Conservation (phyloP, 306 rosid species). For the Glycine latifolia region DNA sequence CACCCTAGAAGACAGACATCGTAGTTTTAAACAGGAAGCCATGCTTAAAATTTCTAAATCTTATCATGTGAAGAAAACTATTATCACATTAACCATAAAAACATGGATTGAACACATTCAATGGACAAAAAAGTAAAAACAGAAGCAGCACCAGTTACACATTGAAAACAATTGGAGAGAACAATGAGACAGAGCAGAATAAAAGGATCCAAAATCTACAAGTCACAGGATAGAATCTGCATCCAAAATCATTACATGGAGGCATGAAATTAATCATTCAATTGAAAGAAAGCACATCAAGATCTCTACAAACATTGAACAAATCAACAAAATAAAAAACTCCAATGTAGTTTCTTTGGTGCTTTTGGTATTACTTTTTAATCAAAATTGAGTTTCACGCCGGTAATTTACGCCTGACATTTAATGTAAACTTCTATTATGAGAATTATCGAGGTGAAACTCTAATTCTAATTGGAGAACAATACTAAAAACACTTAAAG, state of each 20-base stretch:
- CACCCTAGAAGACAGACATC: neutral
- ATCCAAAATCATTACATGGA: neutral
- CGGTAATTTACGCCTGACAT: neutral
- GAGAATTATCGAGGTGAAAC: neutral
- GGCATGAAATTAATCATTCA: neutral
- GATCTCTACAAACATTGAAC: slow-evolving; percentile 17
- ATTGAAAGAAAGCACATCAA: neutral
- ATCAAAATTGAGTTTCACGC: neutral
- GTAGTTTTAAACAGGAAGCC: neutral
- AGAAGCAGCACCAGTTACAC: neutral
- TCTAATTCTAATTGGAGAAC: neutral
- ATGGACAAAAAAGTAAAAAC: neutral
- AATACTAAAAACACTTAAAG: neutral
- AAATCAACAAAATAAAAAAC: slow-evolving; percentile 1
- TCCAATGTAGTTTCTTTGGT: neutral
- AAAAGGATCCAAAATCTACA: slow-evolving; percentile 34
- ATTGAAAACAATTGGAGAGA: neutral
- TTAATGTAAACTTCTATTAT: neutral
- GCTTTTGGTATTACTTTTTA: neutral
- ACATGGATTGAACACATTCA: slow-evolving; percentile 12
- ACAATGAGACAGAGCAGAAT: neutral
- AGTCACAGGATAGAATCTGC: neutral
- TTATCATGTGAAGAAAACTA: slow-evolving; percentile 3
- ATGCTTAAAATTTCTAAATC: slow-evolving; percentile 7
- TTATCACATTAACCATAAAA: neutral